Conservation (phyloP, 345 rosid species). For the Tarenaya hassleriana region DNA sequence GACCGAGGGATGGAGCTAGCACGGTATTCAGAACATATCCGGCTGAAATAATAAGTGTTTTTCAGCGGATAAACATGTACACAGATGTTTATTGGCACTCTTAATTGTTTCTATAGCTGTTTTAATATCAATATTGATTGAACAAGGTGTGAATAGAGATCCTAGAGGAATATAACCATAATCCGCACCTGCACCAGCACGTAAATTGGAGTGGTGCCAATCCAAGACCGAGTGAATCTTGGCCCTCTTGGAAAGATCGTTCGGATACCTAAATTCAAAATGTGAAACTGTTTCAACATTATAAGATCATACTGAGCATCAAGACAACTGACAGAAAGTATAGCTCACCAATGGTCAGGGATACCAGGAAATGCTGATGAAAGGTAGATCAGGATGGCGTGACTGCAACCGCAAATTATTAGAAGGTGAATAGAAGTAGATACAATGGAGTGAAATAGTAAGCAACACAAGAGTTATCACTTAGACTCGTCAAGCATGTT, state of each 20-base stretch:
- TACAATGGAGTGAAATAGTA: background rate
- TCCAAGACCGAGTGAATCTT: constrained; percentile 75
- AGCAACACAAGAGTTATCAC: background rate
- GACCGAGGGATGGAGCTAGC: constrained; percentile 55
- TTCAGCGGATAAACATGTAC: background rate
- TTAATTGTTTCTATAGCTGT: background rate
- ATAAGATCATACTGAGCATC: constrained; percentile 10
- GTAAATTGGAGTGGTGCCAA: constrained; percentile 84
- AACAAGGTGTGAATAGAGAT: too few species aligned
- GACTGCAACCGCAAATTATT: constrained; percentile 39
- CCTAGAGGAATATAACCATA: too few species aligned
- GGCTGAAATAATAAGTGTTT: constrained; percentile 30
- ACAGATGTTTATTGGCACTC: background rate
- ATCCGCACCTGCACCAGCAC: constrained; percentile 66
- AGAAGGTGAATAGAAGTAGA: too few species aligned
- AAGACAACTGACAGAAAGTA: constrained; percentile 8
- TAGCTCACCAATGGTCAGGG: constrained; percentile 68
- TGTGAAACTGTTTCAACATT: background rate
- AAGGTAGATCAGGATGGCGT: constrained; percentile 75
- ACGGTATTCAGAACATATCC: constrained; percentile 34
- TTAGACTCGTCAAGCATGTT: constrained; percentile 9
- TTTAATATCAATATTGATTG: too few species aligned
- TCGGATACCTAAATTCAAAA: constrained; percentile 56
- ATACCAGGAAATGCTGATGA: constrained; percentile 74
- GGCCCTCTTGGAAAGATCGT: constrained; percentile 74